phyloP scores from a whole-genome alignment of 2,329 filamentous ascomycete genomes.

The Eurotiales sp. region DNA sequence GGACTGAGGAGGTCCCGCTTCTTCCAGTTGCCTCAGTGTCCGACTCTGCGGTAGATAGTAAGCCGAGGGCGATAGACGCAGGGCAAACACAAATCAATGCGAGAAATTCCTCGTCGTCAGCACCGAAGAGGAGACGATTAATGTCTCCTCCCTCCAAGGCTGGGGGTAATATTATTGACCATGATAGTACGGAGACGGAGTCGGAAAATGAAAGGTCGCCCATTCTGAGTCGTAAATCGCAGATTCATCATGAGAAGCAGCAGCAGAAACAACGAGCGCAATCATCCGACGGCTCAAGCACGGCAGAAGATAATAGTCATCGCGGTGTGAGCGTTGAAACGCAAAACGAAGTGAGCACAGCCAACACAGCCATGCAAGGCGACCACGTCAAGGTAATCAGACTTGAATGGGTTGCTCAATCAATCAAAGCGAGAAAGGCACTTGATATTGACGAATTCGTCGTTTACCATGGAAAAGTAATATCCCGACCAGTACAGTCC shows the following conservation, averaged over 20 bases:
- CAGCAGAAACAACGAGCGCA: slow-evolving; percentile 16
- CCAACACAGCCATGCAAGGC: slow-evolving; percentile 6
- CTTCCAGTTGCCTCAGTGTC: not conserved
- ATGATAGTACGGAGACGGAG: slow-evolving; percentile 25
- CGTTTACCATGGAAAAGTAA: slow-evolving; percentile 49
- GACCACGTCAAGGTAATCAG: slow-evolving; percentile 49
- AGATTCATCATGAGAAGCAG: slow-evolving; percentile 17
- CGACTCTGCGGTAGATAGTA: not conserved
- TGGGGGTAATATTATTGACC: slow-evolving; percentile 23
- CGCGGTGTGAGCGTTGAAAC: no score
- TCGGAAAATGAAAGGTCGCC: slow-evolving; percentile 21
- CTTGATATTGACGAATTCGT: slow-evolving; percentile 48
- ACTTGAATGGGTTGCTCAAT: slow-evolving; percentile 53
- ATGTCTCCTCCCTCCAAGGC: not conserved
- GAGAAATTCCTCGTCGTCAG: slow-evolving; percentile 15
- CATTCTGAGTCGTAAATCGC: not conserved
- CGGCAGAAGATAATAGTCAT: not conserved
- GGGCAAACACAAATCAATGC: not conserved
- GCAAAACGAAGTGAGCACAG: no score
- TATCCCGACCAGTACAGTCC: slow-evolving; percentile 30
- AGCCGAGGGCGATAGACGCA: not conserved
- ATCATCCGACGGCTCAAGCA: not conserved
- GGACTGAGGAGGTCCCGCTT: slow-evolving; percentile 38
- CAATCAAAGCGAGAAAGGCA: slow-evolving; percentile 37
- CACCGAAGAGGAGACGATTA: slow-evolving; percentile 28